These are phyloP conservation scores for Lepidium didymum DNA, from an alignment of 345 rosid genomes.

Conservation along the genomic window DNA sequence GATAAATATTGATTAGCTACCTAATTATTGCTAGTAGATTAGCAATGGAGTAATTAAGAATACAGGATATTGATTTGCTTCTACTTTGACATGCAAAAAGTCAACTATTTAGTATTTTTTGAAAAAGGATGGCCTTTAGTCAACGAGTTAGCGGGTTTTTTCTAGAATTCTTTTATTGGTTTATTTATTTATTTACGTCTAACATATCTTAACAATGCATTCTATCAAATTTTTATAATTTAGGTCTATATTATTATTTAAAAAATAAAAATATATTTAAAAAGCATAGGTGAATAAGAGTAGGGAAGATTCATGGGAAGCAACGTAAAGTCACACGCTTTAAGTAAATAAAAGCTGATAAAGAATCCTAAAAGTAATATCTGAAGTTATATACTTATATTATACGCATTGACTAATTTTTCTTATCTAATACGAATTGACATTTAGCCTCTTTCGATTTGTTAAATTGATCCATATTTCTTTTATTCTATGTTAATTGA, in stretches of 20 bases:
- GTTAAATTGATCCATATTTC: not conserved
- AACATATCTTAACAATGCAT: not conserved
- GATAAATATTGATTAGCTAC: constrained; percentile 18
- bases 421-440: constrained; percentile 7
- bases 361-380: not conserved
- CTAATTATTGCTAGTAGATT: constrained; percentile 9
- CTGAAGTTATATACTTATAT: not conserved
- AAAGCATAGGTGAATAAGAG: not conserved
- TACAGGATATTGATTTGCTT: constrained; percentile 6
- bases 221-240: too few species aligned
- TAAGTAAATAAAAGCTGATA: not conserved
- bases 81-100: constrained; percentile 17
- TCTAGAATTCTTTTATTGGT: not conserved
- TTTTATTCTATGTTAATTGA: constrained; percentile 8
- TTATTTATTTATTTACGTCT: too few species aligned
- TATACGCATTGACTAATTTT: constrained; percentile 4
- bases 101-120: constrained; percentile 5
- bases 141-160: constrained; percentile 3
- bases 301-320: constrained; percentile 19
- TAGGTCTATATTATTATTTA: too few species aligned
- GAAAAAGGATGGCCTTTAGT: not conserved
- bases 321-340: constrained; percentile 18
- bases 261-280: not conserved
- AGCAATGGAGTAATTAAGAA: constrained; percentile 19
- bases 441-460: not conserved